These are phyloP conservation scores for Tardiomyces blankii DNA, from an alignment of 1,139 yeast genomes.

Conservation along the genomic window DNA sequence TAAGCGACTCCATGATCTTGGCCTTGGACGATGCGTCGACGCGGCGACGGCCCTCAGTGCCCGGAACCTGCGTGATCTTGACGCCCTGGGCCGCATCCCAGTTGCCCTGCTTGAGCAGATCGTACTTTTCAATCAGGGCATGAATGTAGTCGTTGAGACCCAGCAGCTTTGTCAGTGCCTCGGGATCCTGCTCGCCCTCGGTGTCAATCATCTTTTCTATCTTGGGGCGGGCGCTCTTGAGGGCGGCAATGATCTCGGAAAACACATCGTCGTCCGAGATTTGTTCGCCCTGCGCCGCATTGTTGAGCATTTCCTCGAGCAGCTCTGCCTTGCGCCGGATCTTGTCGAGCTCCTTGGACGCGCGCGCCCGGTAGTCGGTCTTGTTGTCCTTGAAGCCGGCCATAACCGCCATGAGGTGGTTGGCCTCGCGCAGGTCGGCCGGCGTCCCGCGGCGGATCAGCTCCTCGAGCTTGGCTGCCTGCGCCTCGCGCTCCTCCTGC, in stretches of 20 bases:
- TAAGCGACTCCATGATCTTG: conserved; percentile 38
- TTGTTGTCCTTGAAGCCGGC: conserved; percentile 71
- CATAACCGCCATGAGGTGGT: conserved; percentile 93
- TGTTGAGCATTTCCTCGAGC: conserved; percentile 75
- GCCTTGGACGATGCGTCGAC: conserved; percentile 11
- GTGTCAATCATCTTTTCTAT: conserved; percentile 68
- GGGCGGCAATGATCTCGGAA: conserved; percentile 63
- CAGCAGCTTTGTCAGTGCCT: conserved; percentile 53
- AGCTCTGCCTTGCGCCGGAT: conserved; percentile 83
- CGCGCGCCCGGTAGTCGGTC: conserved; percentile 76
- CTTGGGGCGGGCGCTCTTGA: conserved; percentile 81
- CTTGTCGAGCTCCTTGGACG: conserved; percentile 76
- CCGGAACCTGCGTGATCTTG: conserved; percentile 25
- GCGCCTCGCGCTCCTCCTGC: conserved; percentile 86
- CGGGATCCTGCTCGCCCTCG: conserved; percentile 38
- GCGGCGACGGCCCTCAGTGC: conserved; percentile 4
- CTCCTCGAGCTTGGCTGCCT: conserved; percentile 91
- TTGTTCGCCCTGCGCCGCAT: conserved; percentile 41
- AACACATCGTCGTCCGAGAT: conserved; percentile 42
- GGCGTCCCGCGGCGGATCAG: conserved; percentile 93
- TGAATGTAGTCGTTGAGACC: conserved; percentile 70
- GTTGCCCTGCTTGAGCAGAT: conserved; percentile 55
- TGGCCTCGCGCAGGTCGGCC: conserved; percentile 90
- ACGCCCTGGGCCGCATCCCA: conserved; percentile 49
- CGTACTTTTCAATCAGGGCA: conserved; percentile 55